phyloP scores from a whole-genome alignment of 139 green algal species.

The Picochlorum sp. region DNA sequence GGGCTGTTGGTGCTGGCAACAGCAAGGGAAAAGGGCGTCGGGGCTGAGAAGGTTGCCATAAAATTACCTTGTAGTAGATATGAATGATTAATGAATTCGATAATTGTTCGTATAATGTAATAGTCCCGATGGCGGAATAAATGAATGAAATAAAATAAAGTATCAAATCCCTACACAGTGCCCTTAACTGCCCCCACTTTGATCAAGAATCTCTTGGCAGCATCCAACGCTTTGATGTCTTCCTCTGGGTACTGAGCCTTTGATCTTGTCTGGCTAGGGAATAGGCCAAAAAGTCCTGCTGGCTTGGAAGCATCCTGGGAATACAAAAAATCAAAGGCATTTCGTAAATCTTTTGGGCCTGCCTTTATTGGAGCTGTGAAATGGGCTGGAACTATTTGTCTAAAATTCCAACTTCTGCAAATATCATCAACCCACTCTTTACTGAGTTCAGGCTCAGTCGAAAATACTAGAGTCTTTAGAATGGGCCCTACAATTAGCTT shows the following conservation, averaged over 20 bases:
- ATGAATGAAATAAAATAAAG: too few relatives aligned
- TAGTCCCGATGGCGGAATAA: too few relatives aligned
- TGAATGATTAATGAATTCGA: too few relatives aligned
- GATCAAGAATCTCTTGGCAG: slow-evolving; percentile 16
- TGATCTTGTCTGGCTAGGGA: too few relatives aligned
- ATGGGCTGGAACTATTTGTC: slow-evolving; percentile 78
- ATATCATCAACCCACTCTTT: slow-evolving; percentile 75
- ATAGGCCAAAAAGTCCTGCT: too few relatives aligned
- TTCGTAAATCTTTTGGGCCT: slow-evolving; percentile 23
- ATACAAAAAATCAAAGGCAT: slow-evolving; percentile 33
- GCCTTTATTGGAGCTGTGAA: slow-evolving; percentile 69
- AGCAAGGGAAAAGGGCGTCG: neutral
- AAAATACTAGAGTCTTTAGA: slow-evolving; percentile 81
- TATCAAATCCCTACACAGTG: too few relatives aligned
- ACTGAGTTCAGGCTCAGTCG: slow-evolving; percentile 32
- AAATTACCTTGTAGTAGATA: too few relatives aligned
- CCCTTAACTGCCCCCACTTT: slow-evolving; percentile 28
- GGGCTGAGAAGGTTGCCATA: too few relatives aligned
- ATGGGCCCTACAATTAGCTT: slow-evolving; percentile 79
- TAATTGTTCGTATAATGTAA: too few relatives aligned
- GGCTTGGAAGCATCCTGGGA: too few relatives aligned
- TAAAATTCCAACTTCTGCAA: slow-evolving; percentile 66
- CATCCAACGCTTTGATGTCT: slow-evolving; percentile 34
- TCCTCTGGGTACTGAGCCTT: slow-evolving; percentile 5
- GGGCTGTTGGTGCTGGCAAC: neutral